Percentiles rank a stretch among this genome's conserved stretches.
phyloP scores from a whole-genome alignment of 164 flowering plant species.

The Magnolia changhungtana region DNA sequence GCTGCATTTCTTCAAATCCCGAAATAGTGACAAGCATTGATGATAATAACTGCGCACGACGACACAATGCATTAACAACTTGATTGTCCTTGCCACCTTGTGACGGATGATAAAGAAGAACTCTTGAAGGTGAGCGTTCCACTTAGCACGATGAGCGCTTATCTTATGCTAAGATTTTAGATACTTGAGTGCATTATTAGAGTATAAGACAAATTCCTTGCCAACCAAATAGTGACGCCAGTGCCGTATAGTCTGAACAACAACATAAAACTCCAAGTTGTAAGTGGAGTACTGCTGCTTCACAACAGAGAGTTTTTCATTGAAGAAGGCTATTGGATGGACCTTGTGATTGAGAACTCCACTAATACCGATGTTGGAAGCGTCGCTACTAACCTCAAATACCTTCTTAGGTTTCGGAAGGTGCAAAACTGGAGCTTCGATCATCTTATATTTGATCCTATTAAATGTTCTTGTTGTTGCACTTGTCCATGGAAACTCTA shows the following conservation, averaged over 20 bases:
- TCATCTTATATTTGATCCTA: background rate
- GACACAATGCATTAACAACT: background rate
- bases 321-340: too few species aligned
- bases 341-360: too few species aligned
- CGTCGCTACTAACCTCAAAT: conserved; percentile 1
- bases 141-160: background rate
- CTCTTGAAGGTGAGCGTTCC: background rate
- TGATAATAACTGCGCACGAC: background rate
- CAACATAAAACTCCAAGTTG: conserved; percentile 4
- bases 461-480: background rate
- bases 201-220: conserved; percentile 1
- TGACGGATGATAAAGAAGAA: background rate
- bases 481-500: background rate
- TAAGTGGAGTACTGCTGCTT: background rate
- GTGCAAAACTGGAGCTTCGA: background rate
- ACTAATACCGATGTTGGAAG: conserved; percentile 3
- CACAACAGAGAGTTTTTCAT: too few species aligned
- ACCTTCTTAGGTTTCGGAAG: background rate
- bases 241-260: conserved; percentile 2
- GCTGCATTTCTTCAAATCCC: conserved; percentile 1
- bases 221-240: conserved; percentile 3
- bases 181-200: too few species aligned
- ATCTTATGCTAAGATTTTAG: background rate
- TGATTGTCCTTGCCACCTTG: background rate
- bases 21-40: background rate